Conservation (phyloP, 2,329 filamentous ascomycete genomes). For the Cladosporium halotolerans region DNA sequence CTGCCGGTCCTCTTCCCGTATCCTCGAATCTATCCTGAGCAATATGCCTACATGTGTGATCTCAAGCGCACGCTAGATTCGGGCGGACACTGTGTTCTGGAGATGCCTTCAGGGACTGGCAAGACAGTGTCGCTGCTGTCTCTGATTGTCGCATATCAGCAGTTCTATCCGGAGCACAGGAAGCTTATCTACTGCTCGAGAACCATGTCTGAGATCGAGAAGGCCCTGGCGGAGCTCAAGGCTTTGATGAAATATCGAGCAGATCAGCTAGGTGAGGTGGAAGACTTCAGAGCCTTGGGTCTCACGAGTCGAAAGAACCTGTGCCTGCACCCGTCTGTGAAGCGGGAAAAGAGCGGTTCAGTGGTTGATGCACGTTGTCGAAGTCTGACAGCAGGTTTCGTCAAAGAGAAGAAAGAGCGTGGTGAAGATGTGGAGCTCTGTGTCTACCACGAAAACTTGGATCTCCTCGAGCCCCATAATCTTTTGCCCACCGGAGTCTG, state of each 20-base stretch:
- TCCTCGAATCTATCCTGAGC: slow-evolving; percentile 66
- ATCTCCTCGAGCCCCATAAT: slow-evolving; percentile 89
- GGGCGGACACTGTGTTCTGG: slow-evolving; percentile 89
- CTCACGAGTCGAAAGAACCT: slow-evolving; percentile 95
- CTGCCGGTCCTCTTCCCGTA: slow-evolving; percentile 69
- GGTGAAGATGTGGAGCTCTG: slow-evolving; percentile 93
- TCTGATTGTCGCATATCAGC: slow-evolving; percentile 93
- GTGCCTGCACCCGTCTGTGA: slow-evolving; percentile 92
- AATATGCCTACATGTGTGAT: slow-evolving; percentile 79
- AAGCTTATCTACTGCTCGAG: slow-evolving; percentile 99
- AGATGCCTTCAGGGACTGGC: slow-evolving; percentile 98
- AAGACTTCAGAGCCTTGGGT: slow-evolving; percentile 89
- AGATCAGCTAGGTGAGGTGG: slow-evolving; percentile 78
- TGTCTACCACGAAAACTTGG: slow-evolving; percentile 97
- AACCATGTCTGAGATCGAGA: slow-evolving; percentile 99
- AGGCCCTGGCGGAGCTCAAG: slow-evolving; percentile 86
- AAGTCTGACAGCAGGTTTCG: slow-evolving; percentile 90
- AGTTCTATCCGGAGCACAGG: slow-evolving; percentile 83
- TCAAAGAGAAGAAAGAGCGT: slow-evolving; percentile 93
- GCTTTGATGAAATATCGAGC: slow-evolving; percentile 91
- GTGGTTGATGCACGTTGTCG: slow-evolving; percentile 94
- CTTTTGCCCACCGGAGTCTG: slow-evolving; percentile 91
- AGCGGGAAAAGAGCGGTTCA: slow-evolving; percentile 88
- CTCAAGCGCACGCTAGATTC: slow-evolving; percentile 86
- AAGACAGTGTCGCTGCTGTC: slow-evolving; percentile 95